Conservation (phyloP, 495 filamentous ascomycete species). For the Staphylotrichum tortipilum region DNA sequence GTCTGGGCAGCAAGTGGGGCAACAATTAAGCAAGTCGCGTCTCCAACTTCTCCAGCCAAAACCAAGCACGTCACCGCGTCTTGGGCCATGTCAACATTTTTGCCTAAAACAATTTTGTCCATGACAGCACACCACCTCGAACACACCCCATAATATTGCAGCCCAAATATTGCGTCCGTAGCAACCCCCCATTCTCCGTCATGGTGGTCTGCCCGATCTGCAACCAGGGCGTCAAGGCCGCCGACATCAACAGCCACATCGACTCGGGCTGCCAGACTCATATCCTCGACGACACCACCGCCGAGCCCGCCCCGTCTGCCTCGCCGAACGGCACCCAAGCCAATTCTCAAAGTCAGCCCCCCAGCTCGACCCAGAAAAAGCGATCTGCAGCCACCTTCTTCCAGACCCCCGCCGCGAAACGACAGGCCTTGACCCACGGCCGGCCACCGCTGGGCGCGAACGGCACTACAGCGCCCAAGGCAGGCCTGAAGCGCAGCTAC, state of each 20-base stretch:
- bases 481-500: conserved; percentile 32
- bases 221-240: conserved; percentile 60
- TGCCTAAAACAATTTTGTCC: neutral
- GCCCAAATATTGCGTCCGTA: too few species aligned
- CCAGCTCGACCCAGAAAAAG: conserved; percentile 41
- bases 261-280: conserved; percentile 70
- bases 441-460: conserved; percentile 18
- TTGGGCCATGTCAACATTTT: neutral
- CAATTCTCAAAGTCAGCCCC: conserved; percentile 12
- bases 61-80: neutral
- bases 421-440: conserved; percentile 28
- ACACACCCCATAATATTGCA: too few species aligned
- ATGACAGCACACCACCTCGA: too few species aligned
- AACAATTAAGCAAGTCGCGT: conserved; percentile 7
- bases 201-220: conserved; percentile 82
- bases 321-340: conserved; percentile 36
- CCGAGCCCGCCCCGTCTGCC: conserved; percentile 14
- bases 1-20: neutral
- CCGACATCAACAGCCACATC: conserved; percentile 83
- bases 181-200: neutral
- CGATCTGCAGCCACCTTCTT: conserved; percentile 65
- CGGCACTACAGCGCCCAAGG: conserved; percentile 9
- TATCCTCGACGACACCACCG: conserved; percentile 22
- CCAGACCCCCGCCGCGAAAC: conserved; percentile 56
- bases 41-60: neutral